phyloP scores from a whole-genome alignment of 352 stramenopile genomes.

The Aphanomyces euteiches region DNA sequence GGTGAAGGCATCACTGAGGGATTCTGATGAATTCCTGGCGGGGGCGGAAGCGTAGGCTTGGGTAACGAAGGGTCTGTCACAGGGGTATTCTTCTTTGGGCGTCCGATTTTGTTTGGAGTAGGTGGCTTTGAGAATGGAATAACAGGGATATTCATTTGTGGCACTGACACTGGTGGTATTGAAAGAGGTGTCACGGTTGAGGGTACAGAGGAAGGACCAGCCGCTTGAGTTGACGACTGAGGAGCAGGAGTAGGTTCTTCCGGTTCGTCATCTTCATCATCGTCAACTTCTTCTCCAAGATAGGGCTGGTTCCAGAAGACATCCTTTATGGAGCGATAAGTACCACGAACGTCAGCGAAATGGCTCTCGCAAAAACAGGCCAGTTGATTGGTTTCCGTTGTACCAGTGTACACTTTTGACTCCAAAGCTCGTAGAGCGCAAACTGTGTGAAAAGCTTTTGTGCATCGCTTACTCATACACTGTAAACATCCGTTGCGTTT shows the following conservation, averaged over 20 bases:
- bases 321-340: conserved; percentile 19
- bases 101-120: conserved; percentile 23
- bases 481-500: conserved; percentile 81
- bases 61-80: not conserved
- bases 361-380: conserved; percentile 82
- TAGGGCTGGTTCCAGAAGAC: conserved; percentile 18
- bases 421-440: conserved; percentile 75
- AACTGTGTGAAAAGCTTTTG: conserved; percentile 75
- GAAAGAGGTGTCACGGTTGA: not conserved
- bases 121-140: not conserved
- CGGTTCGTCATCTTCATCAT: not conserved
- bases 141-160: not conserved
- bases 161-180: not conserved
- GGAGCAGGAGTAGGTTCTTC: not conserved
- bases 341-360: conserved; percentile 48
- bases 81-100: conserved; percentile 2
- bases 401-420: conserved; percentile 72
- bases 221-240: not conserved
- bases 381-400: conserved; percentile 71
- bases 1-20: not conserved
- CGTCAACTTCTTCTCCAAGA: conserved; percentile 13
- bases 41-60: conserved; percentile 10
- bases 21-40: not conserved
- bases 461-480: conserved; percentile 78
- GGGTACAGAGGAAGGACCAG: not conserved